phyloP scores from a whole-genome alignment of 148 eudicot genomes.

The Rhododendron henanense region DNA sequence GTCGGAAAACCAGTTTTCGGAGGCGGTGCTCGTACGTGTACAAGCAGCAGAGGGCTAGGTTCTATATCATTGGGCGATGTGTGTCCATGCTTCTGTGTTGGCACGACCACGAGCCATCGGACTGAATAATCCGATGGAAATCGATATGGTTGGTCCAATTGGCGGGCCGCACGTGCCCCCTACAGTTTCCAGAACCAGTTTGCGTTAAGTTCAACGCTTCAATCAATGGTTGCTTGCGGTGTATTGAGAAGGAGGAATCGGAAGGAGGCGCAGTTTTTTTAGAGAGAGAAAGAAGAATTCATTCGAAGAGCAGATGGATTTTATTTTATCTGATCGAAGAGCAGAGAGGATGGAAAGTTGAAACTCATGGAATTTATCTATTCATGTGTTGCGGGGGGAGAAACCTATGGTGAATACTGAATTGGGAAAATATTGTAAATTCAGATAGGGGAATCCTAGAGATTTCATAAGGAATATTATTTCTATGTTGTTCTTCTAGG shows the following conservation, averaged over 20 bases:
- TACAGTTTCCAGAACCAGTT: not conserved
- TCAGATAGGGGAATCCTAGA: not conserved
- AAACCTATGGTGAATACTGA: too few species aligned
- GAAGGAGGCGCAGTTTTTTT: not conserved
- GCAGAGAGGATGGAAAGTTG: not conserved
- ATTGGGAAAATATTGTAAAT: not conserved
- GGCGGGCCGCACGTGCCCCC: not conserved
- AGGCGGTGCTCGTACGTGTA: conserved; percentile 36
- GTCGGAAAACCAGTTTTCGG: conserved; percentile 30
- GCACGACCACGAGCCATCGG: conserved; percentile 36
- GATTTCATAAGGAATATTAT: not conserved
- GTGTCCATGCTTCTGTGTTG: conserved; percentile 71
- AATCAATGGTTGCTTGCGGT: not conserved
- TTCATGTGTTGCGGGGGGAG: too few species aligned
- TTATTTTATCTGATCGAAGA: not conserved
- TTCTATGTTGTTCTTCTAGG: not conserved
- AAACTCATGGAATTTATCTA: not conserved
- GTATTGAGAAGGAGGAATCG: not conserved
- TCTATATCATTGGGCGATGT: conserved; percentile 60
- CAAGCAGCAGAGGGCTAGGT: conserved; percentile 57
- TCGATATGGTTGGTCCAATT: not conserved
- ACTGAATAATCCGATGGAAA: not conserved
- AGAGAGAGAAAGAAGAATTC: not conserved
- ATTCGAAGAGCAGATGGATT: not conserved
- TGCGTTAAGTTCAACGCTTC: not conserved